These are phyloP conservation scores for Botrytis fabae DNA, from an alignment of 2,329 filamentous ascomycete species.

Conservation along the genomic window DNA sequence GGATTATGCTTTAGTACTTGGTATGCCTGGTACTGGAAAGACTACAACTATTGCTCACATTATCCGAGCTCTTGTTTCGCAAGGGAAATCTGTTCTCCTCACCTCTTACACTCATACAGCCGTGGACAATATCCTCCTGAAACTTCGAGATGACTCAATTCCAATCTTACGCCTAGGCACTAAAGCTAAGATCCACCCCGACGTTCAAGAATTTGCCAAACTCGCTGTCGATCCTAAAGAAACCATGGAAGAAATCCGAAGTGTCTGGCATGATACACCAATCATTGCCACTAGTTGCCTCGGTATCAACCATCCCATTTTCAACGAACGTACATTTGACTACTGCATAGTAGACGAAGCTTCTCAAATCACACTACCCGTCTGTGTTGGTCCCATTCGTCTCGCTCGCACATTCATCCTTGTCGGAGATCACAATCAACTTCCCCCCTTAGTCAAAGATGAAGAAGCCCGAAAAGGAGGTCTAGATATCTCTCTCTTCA, in stretches of 20 bases:
- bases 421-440: slow-evolving; percentile 94
- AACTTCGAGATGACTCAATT: slow-evolving; percentile 77
- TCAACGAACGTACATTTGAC: slow-evolving; percentile 87
- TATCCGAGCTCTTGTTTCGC: slow-evolving; percentile 82
- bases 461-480: slow-evolving; percentile 83
- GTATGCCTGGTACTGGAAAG: slow-evolving; percentile 98
- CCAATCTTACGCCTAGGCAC: slow-evolving; percentile 84
- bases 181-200: slow-evolving; percentile 80
- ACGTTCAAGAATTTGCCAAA: slow-evolving; percentile 82
- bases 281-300: slow-evolving; percentile 95
- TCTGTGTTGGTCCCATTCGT: slow-evolving; percentile 89
- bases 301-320: slow-evolving; percentile 84
- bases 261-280: slow-evolving; percentile 79
- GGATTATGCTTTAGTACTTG: slow-evolving; percentile 94
- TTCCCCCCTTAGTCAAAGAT: slow-evolving; percentile 92
- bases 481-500: slow-evolving; percentile 91
- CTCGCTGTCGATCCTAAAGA: slow-evolving; percentile 72
- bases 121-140: slow-evolving; percentile 95
- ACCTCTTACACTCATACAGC: slow-evolving; percentile 97
- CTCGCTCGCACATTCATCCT: slow-evolving; percentile 92
- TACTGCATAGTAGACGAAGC: slow-evolving; percentile 99
- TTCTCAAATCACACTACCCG: slow-evolving; percentile 93
- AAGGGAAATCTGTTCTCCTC: slow-evolving; percentile 88
- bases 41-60: slow-evolving; percentile 98
- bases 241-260: slow-evolving; percentile 79